A percentile compares a stretch with the other conserved stretches of the same genome.
phyloP scores from a whole-genome alignment of 2,329 filamentous ascomycete genomes.

The Berkeleyomyces rouxiae region DNA sequence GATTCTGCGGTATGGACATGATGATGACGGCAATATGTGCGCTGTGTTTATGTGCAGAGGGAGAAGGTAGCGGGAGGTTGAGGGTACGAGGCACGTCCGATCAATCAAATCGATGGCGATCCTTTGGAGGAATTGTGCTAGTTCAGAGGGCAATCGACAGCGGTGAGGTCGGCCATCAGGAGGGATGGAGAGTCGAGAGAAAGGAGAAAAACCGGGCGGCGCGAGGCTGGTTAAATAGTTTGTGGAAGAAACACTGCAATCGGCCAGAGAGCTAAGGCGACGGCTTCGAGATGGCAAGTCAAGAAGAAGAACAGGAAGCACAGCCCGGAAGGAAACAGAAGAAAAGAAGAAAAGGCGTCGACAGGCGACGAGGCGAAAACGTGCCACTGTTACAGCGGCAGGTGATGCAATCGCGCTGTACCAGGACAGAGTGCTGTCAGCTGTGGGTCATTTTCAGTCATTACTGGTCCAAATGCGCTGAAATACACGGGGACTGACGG shows the following conservation, averaged over 20 bases:
- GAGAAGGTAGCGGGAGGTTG: background rate
- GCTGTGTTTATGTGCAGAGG: background rate
- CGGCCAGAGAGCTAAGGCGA: background rate
- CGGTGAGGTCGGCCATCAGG: background rate
- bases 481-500: background rate
- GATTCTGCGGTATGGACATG: constrained; percentile 5
- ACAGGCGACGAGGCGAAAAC: background rate
- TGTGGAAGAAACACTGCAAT: background rate
- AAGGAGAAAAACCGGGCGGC: background rate
- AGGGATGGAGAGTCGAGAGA: background rate
- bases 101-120: background rate
- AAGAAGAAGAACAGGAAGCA: background rate
- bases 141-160: background rate
- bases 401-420: background rate
- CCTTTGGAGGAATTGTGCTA: constrained; percentile 1
- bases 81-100: background rate
- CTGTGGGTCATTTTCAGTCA: background rate
- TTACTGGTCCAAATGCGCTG: background rate
- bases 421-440: background rate
- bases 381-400: background rate
- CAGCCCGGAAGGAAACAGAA: background rate
- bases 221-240: background rate
- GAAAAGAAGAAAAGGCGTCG: background rate
- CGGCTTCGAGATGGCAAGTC: background rate
- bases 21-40: background rate